Evolutionary conservation across 768 basidiomycete genomes (phyloP).

Genomic region (Rhizopogon vinicolor): DNA sequence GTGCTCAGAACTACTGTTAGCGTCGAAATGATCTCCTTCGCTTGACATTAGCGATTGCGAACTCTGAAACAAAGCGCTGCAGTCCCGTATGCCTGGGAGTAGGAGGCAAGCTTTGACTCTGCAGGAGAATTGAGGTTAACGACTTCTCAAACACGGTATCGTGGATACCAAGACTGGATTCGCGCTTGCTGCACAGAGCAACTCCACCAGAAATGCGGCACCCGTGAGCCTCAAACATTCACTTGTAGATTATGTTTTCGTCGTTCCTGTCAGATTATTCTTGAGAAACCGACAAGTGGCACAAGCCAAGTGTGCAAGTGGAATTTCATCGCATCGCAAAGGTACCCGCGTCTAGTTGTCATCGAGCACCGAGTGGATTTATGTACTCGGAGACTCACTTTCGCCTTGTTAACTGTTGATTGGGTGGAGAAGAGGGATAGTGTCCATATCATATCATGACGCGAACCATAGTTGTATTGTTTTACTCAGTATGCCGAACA

Average conservation of each 20-base stretch:
- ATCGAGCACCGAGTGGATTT: neutral
- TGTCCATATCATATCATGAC: too few species aligned
- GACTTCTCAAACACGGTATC: neutral
- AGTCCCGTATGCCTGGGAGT: conserved; percentile 5
- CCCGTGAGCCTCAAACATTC: neutral
- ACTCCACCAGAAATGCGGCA: neutral
- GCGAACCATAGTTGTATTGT: too few species aligned
- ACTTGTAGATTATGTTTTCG: too few species aligned
- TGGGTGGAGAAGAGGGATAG: neutral
- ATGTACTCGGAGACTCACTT: neutral
- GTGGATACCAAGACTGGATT: neutral
- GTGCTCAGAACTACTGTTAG: too few species aligned
- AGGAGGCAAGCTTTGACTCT: neutral
- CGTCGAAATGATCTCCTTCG: too few species aligned
- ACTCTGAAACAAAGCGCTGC: neutral
- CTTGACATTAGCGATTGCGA: neutral
- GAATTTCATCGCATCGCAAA: conserved; percentile 1
- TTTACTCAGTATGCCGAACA: too few species aligned
- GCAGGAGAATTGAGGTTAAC: neutral
- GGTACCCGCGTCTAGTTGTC: neutral
- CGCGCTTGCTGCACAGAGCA: neutral
- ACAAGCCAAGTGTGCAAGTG: neutral
- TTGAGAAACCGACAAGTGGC: neutral
- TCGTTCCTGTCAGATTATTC: too few species aligned
- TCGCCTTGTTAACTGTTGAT: neutral